These are phyloP conservation scores for Cyclotella kingstonii DNA, from an alignment of 108 stramenopile genomes.

Conservation along the genomic window DNA sequence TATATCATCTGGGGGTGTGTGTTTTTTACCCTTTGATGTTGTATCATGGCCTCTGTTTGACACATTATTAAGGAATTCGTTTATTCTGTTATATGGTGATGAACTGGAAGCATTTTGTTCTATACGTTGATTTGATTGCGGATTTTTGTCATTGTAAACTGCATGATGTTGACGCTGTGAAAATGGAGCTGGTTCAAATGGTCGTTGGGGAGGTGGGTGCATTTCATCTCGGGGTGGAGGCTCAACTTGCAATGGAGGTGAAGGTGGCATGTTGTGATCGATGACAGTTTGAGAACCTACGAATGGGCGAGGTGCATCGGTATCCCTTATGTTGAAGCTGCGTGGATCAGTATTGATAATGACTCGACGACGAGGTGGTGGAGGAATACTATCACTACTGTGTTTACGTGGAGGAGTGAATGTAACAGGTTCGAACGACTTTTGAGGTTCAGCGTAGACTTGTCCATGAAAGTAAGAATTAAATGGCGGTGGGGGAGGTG, in stretches of 20 bases:
- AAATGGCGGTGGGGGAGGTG: slow-evolving; percentile 10
- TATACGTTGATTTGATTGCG: slow-evolving; percentile 10
- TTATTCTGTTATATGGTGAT: slow-evolving; percentile 32
- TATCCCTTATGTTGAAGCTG: slow-evolving; percentile 32
- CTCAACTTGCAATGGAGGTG: slow-evolving; percentile 36
- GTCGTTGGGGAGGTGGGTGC: slow-evolving; percentile 12
- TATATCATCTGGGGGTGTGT: slow-evolving; percentile 4
- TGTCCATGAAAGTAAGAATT: neutral
- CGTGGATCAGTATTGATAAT: slow-evolving; percentile 21
- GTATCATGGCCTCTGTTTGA: neutral
- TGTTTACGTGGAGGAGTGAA: slow-evolving; percentile 38
- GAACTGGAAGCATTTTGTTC: neutral
- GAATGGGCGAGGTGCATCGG: slow-evolving; percentile 33
- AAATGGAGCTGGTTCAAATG: slow-evolving; percentile 40
- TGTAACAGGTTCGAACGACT: slow-evolving; percentile 37
- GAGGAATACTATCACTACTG: slow-evolving; percentile 16
- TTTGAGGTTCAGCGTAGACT: slow-evolving; percentile 11
- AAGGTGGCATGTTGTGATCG: slow-evolving; percentile 21
- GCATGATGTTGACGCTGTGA: slow-evolving; percentile 22
- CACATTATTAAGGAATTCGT: slow-evolving; percentile 28
- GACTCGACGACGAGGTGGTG: slow-evolving; percentile 19
- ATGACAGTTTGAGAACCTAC: slow-evolving; percentile 24
- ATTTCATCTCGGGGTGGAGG: slow-evolving; percentile 35
- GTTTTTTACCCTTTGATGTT: neutral
- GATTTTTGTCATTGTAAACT: slow-evolving; percentile 14